These are phyloP conservation scores for Alternaria triticina DNA, from an alignment of 2,329 filamentous ascomycete species.

Conservation along the genomic window DNA sequence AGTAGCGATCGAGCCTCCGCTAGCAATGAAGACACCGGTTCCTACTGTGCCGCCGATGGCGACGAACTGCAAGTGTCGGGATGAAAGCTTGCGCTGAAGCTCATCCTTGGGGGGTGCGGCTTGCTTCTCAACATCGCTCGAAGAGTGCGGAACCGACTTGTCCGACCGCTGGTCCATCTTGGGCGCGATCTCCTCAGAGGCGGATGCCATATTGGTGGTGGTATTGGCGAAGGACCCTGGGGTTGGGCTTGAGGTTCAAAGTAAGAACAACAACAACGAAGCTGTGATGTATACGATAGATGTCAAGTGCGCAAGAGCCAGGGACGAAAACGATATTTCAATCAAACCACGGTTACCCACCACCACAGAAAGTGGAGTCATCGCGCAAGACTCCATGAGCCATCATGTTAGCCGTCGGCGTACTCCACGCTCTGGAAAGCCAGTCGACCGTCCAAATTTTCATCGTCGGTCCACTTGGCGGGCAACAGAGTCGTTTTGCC, in stretches of 20 bases:
- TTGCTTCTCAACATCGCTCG: slow-evolving; percentile 48
- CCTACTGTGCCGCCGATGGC: slow-evolving; percentile 55
- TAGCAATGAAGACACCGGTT: slow-evolving; percentile 62
- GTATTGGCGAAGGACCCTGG: slow-evolving; percentile 13
- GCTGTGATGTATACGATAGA: slow-evolving; percentile 20
- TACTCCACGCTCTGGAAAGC: slow-evolving; percentile 34
- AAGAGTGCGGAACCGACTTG: slow-evolving; percentile 39
- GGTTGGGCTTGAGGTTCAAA: slow-evolving; percentile 16
- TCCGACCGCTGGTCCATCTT: slow-evolving; percentile 39
- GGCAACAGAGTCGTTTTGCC: slow-evolving; percentile 21
- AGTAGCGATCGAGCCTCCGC: slow-evolving; percentile 54
- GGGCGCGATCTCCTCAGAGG: slow-evolving; percentile 31
- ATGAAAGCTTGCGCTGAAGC: slow-evolving; percentile 46
- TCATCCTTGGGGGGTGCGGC: slow-evolving; percentile 26
- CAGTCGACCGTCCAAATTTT: slow-evolving; percentile 38
- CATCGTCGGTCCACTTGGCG: slow-evolving; percentile 40
- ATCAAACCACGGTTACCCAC: slow-evolving; percentile 12
- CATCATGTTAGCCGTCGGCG: slow-evolving; percentile 30
- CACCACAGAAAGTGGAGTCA: slow-evolving; percentile 23
- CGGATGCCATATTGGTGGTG: slow-evolving; percentile 28
- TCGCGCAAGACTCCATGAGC: slow-evolving; percentile 19
- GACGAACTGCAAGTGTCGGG: slow-evolving; percentile 49
- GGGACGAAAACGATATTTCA: slow-evolving; percentile 30
- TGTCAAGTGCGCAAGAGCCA: slow-evolving; percentile 20
- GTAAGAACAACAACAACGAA: slow-evolving; percentile 11